Evolutionary conservation across 2,329 filamentous ascomycete genomes (phyloP).

Genomic region (Xylaria sp.): DNA sequence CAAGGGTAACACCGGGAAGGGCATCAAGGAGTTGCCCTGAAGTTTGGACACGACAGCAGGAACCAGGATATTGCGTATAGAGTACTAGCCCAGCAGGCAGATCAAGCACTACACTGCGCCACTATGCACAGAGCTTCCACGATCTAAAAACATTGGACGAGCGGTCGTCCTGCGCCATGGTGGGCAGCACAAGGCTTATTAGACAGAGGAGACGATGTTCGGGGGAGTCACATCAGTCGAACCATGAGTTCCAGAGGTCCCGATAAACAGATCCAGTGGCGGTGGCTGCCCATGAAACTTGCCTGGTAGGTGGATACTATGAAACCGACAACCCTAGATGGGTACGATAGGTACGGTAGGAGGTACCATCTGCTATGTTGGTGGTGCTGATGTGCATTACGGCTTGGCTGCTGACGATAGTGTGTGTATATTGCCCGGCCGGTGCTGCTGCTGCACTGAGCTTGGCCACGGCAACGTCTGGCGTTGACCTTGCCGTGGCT

Average conservation of each 20-base stretch:
- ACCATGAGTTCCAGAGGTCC: slow-evolving; percentile 41
- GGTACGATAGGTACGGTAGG: no score
- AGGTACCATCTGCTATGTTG: slow-evolving; percentile 37
- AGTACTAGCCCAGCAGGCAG: slow-evolving; percentile 31
- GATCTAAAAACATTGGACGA: slow-evolving; percentile 40
- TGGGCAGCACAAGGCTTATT: slow-evolving; percentile 47
- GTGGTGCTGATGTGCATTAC: slow-evolving; percentile 49
- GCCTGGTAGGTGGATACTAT: slow-evolving; percentile 49
- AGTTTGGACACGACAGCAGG: slow-evolving; percentile 40
- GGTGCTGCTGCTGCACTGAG: slow-evolving; percentile 32
- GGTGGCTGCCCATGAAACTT: slow-evolving; percentile 51
- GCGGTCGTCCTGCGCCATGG: slow-evolving; percentile 36
- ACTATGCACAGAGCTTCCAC: slow-evolving; percentile 38
- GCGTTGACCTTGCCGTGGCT: slow-evolving; percentile 28
- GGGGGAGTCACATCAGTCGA: slow-evolving; percentile 44
- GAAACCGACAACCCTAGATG: slow-evolving; percentile 46
- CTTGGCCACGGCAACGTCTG: slow-evolving; percentile 24
- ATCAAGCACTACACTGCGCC: slow-evolving; percentile 39
- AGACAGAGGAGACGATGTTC: slow-evolving; percentile 42
- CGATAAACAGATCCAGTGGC: slow-evolving; percentile 49
- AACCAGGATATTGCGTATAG: slow-evolving; percentile 36
- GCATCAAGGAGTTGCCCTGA: slow-evolving; percentile 42
- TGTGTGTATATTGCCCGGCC: slow-evolving; percentile 26
- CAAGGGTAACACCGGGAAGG: slow-evolving; percentile 43
- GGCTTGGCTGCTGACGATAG: slow-evolving; percentile 44